Base-by-base conservation (phyloP, 1,284 basidiomycete species). In the Tetrapyrgos nigripes region DNA sequence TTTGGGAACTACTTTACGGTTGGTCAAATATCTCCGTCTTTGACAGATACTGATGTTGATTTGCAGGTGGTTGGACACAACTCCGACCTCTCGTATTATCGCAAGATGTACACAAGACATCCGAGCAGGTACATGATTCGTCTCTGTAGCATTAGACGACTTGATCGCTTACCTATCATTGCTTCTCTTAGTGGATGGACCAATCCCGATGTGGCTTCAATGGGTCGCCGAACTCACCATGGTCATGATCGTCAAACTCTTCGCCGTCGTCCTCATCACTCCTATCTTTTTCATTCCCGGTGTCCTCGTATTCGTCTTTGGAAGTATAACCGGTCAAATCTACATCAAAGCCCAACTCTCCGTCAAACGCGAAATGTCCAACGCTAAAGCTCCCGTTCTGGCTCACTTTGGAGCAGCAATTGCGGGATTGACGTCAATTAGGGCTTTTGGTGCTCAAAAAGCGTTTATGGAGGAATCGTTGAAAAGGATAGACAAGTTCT, bases 271-370 rank as follows among this genome's bases (percentile, higher is more conserved):
- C 10, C 59, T 75, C 27, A 69, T 82, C 28, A 76, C 82, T 4
- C 83, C 82, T 0, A 53, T 74, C 21, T 79, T 74, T 59, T 65
- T 77, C 31, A 46, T 74, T 9, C 65, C 73, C 14, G 72, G 75
- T 17, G 51, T 81, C 19, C 49, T 73, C 11, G 68, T 81, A 17
- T 78, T 78, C 54, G 69, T 82, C 11, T 75, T 66, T 10, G 70
- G 70, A 10, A 60, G 51, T 10, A 58, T 50, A 44, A 40, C 65
- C 28, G 70, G 67, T 23, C 78, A 78, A 54, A 70, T 87, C 40
- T 88, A 87, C 65, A 90, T 93, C 67, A 85, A 85, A 65, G 87
- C 87, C n/a, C 91, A 93, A 68, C 75, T 93, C 28, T 85, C 87
- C 10, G 88, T 92, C 50, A 93, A 93, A 67, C 80, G 87, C 17